Evolutionary conservation across 2,329 filamentous ascomycete species (phyloP).

Genomic region (Aureobasidium subglaciale): DNA sequence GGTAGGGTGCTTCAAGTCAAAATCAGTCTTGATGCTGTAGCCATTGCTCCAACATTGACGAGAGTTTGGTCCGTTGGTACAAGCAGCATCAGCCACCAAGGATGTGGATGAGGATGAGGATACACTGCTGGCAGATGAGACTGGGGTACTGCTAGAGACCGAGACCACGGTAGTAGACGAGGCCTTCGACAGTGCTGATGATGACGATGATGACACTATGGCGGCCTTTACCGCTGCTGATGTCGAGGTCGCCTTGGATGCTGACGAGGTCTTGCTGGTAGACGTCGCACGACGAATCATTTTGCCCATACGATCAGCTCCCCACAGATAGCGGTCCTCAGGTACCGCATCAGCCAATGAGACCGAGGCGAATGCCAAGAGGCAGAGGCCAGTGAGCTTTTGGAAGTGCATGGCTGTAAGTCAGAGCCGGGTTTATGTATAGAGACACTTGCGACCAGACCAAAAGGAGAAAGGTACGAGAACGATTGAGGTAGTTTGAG

Average conservation of each 20-base stretch:
- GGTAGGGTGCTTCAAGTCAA: conserved; percentile 37
- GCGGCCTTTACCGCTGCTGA: background rate
- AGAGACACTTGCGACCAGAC: background rate
- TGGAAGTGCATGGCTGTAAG: conserved; percentile 16
- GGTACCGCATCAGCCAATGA: conserved; percentile 13
- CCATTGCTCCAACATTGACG: conserved; percentile 38
- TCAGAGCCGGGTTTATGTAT: background rate
- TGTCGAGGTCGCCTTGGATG: background rate
- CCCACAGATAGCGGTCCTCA: conserved; percentile 14
- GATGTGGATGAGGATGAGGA: conserved; percentile 10
- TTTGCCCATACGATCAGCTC: conserved; percentile 17
- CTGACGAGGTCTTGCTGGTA: background rate
- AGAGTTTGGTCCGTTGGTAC: conserved; percentile 34
- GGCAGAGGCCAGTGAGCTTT: conserved; percentile 12
- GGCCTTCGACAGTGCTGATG: background rate
- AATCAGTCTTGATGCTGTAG: conserved; percentile 39
- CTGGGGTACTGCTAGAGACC: background rate
- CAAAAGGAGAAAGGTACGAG: background rate
- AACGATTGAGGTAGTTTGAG: conserved; percentile 14
- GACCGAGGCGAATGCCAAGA: conserved; percentile 15
- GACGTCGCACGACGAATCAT: conserved; percentile 13
- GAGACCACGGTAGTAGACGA: background rate
- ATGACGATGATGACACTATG: background rate
- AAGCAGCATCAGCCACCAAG: conserved; percentile 24
- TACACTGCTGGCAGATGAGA: background rate